Conservation (phyloP, 1,284 basidiomycete species). For the Ceratobasidium papillatum region DNA sequence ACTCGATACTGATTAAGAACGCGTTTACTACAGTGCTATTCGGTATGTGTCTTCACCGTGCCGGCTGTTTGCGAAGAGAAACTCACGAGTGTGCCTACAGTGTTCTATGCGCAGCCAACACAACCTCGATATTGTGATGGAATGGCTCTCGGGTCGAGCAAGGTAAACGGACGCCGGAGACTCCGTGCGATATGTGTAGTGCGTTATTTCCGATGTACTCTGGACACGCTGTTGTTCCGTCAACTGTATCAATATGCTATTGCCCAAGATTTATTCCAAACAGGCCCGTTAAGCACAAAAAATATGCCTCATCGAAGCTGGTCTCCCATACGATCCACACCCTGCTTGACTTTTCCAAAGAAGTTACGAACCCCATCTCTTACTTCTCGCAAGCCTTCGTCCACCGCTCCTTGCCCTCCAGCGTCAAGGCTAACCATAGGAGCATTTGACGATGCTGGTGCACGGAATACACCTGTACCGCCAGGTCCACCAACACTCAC, state of each 20-base stretch:
- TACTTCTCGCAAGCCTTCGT: conserved; percentile 75
- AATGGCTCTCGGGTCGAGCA: conserved; percentile 55
- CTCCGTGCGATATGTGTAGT: background rate
- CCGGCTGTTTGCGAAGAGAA: conserved; percentile 48
- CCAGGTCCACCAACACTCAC: conserved; percentile 87
- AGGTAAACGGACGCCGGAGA: conserved; percentile 10
- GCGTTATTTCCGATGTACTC: conserved; percentile 16
- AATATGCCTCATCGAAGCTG: conserved; percentile 17
- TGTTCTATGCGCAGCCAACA: conserved; percentile 95
- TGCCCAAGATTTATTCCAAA: conserved; percentile 11
- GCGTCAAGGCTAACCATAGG: conserved; percentile 42
- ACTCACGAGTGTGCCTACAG: conserved; percentile 53
- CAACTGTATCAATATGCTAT: conserved; percentile 37
- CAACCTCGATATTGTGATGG: conserved; percentile 71
- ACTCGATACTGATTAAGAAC: conserved; percentile 16
- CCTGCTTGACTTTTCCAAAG: conserved; percentile 87
- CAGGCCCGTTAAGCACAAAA: background rate
- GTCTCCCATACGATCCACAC: conserved; percentile 65
- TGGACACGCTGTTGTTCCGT: background rate
- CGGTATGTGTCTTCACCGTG: conserved; percentile 59
- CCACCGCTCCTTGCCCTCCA: conserved; percentile 69
- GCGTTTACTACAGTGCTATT: conserved; percentile 72
- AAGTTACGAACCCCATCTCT: conserved; percentile 86
- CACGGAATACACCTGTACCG: conserved; percentile 83
- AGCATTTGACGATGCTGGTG: conserved; percentile 46